These are phyloP conservation scores for Leccinum rimulosum DNA, from an alignment of 768 basidiomycete species.

Conservation along the genomic window DNA sequence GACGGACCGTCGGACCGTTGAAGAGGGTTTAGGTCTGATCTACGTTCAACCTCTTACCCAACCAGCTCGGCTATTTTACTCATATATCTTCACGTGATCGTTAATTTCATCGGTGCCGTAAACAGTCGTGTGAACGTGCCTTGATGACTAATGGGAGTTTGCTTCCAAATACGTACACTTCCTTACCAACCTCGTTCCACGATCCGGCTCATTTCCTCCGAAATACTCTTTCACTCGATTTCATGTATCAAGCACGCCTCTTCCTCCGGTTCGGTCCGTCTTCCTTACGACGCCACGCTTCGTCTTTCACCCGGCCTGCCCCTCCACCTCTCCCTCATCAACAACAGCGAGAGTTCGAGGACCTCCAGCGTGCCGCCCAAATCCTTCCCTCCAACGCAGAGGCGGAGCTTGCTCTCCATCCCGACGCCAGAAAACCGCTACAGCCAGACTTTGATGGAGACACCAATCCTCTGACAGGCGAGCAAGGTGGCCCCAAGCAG, in stretches of 20 bases:
- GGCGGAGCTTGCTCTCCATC: slow-evolving; percentile 53
- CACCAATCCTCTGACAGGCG: slow-evolving; percentile 78
- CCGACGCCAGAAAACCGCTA: slow-evolving; percentile 61
- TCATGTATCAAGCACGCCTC: background rate
- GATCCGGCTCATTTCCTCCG: background rate
- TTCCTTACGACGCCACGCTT: slow-evolving; percentile 20
- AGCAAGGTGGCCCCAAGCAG: slow-evolving; percentile 81
- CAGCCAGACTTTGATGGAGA: slow-evolving; percentile 78
- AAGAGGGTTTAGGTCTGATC: background rate
- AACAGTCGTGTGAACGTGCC: slow-evolving; percentile 5
- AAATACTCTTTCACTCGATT: background rate
- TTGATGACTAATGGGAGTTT: background rate
- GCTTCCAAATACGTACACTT: background rate
- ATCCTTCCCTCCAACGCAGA: slow-evolving; percentile 31
- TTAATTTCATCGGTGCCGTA: background rate
- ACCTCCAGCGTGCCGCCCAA: slow-evolving; percentile 60
- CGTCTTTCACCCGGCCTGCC: slow-evolving; percentile 53
- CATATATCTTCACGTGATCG: slow-evolving; percentile 8
- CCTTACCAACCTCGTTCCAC: background rate
- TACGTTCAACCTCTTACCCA: background rate
- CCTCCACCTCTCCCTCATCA: slow-evolving; percentile 74
- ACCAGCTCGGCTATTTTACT: slow-evolving; percentile 6
- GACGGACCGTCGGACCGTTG: background rate
- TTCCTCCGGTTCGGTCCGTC: background rate
- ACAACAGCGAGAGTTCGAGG: slow-evolving; percentile 84